Base-by-base conservation (phyloP, 805 yeast genomes). In the Blastobotrys muscicola region DNA sequence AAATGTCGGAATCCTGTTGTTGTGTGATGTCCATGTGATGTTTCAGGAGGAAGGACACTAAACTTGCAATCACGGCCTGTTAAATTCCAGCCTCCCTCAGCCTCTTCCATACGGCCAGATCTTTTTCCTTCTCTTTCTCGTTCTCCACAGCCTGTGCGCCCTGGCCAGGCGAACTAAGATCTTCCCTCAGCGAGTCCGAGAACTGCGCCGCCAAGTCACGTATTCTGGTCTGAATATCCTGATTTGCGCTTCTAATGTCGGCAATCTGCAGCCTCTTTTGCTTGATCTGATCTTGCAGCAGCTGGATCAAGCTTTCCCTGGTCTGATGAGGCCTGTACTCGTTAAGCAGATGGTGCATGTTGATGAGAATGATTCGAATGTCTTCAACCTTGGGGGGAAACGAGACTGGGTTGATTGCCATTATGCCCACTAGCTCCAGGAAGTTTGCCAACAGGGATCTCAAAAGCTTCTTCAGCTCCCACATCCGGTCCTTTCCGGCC, bases 261-360 rank as follows among this genome's bases (percentile, higher is more conserved):
- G 57, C 61, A 12, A 59, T 53, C 12, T 56, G 52, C 31, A 44
- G 45, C 11, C 50, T 45, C 26, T 54, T 48, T 23, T 49, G 47
- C n/a, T 46, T 52, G 30, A 90, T 75, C 56, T 83, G 87, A 42
- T 76, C 80, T 53, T 74, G 78, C 58, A 85, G 64, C 43, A 82
- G 67, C 69, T 85, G 70, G 36, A 87, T 85, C 50, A 92, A 68
- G 40, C 89, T 80, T 56, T 92, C 98, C 42, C 97, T 71, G 2
- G 95, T 82, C 59, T 92, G 98, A 62, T 92, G 97, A 2, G 97
- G 92, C 48, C 98, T 70, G 62, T 92, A 92, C 42, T 89, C 87
- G 60, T 92, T 92, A 46, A 92, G 66, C 32, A 92, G 66, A 60
- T 92, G 97, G 59, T 92, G 97, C 50, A 92, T 79, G 57, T 92